Evolutionary conservation across 2,329 filamentous ascomycete genomes (phyloP), one percentile per base, ranked within the genome.

Genomic region (Colletotrichum sp.): DNA sequence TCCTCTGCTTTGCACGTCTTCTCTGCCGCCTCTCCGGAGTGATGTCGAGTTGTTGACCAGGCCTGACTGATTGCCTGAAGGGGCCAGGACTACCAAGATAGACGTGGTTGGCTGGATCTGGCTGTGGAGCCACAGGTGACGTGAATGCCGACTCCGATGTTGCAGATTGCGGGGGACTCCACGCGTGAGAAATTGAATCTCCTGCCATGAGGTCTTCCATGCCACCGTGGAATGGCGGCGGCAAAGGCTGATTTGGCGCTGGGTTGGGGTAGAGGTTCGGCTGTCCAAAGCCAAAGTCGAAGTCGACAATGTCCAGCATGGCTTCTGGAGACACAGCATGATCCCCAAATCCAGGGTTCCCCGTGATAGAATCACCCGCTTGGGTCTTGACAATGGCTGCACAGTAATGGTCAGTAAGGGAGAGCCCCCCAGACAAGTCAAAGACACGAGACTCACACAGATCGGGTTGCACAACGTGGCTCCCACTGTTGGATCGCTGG

Each of bases 241-340:
- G 82, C 79, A 85, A 81, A 77, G 83, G 80, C 60, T 81, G 67
- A 32, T 52, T 55, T 21, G 36, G 24, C 36, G 67, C 21, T 52
- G 67, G 61, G 16, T 75, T 67, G 43, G 75, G 65, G 59, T 83
- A 82, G 77, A 83, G 83, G 18, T 78, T 80, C 12, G 84, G 78
- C 69, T 84, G 80, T 34, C 82, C 82, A 77, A 86, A 81, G 71
- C 79, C 80, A 77, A 86, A 85, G 80, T 80, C 79, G 78, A 85
- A 84, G 74, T 84, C 81, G 75, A 79, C 78, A 61, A 82, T 78
- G 43, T 81, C 82, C 67, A 85, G 75, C 60, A 79, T 77, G 43
- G 81, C 73, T 28, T 84, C 79, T 69, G 80, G 78, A 78, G 79
- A 81, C 78, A 82, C 78, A 52, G 78, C 72, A 74, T 83, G 80